Base-by-base conservation (phyloP, 495 filamentous ascomycete genomes). In the Penicillium soppii region DNA sequence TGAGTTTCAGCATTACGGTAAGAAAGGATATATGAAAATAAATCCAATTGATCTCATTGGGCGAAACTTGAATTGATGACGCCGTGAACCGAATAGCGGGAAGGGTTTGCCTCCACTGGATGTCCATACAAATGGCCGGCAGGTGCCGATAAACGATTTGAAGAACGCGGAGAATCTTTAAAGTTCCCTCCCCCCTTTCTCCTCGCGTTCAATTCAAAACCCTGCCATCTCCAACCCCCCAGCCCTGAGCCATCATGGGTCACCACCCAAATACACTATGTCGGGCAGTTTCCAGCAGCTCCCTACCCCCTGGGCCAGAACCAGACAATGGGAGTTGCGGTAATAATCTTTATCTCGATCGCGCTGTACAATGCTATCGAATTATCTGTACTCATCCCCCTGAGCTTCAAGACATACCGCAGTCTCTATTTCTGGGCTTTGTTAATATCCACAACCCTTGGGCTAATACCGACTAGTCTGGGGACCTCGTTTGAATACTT, bases 401-500 rank as follows among this genome's bases (percentile, higher is more conserved):
- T 71, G 7, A 59, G 65, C 51, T 75, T 77, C 56, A 66, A 66
- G 27, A 65, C 61, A 13, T 62, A 64, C 22, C 53, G 45, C 7
- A 69, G 72, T 4, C 57, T 72, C 12, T 75, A 77, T 47, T 78
- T 77, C 50, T 77, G 73, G 70, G 60, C 69, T 8, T 58, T 70
- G 33, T 54, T 70, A 2, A 53, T 74, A 35, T 44, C 54, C 8
- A 49, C 53, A 12, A 65, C 65, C 4, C 65, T 59, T 52, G 77
- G 75, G 25, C 63, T 81, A 15, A 58, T 70, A 12, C 56, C 74
- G 15, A 19, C 35, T 15, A 37, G 35, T 15, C 51, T 80, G 7
- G 77, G 77, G 1, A 73, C 74, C 50, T 44, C 69, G 5, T 45
- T 80, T 19, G 73, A 77, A 38, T 78, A 70, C 56, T 77, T 80